phyloP scores from a whole-genome alignment of 169 alveolate species.

The Eimeria zaria region DNA sequence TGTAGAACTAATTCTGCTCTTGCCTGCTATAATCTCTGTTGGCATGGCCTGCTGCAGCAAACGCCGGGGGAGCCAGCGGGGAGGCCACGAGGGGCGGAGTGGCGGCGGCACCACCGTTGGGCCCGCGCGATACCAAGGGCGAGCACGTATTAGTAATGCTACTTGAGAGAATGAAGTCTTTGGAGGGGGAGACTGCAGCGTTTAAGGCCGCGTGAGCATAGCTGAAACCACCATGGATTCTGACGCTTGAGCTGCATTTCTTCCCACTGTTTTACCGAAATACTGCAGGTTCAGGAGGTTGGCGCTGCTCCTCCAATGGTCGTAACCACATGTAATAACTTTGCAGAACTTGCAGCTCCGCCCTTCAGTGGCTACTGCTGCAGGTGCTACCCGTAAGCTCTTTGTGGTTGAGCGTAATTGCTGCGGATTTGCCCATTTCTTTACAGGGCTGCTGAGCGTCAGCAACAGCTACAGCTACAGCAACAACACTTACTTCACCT shows the following conservation, averaged over 20 bases:
- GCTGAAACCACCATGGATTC: neutral
- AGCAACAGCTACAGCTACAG: slow-evolving; percentile 64
- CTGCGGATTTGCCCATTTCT: neutral
- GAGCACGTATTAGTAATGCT: slow-evolving; percentile 70
- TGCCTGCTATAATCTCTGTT: neutral
- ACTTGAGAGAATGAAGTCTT: slow-evolving; percentile 60
- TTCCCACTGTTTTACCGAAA: neutral
- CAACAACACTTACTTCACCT: slow-evolving; percentile 67
- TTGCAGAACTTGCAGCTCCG: neutral
- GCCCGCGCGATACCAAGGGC: slow-evolving; percentile 47
- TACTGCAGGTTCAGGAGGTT: neutral
- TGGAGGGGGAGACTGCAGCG: slow-evolving; percentile 72
- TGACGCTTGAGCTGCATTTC: neutral
- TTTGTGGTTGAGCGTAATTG: neutral
- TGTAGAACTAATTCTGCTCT: neutral
- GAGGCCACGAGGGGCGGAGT: slow-evolving; percentile 31
- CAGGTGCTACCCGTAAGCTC: neutral
- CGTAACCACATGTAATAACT: neutral
- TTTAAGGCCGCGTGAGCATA: slow-evolving; percentile 37
- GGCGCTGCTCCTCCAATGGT: neutral
- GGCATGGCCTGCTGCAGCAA: slow-evolving; percentile 27
- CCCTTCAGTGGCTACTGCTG: neutral
- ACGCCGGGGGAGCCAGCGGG: slow-evolving; percentile 6
- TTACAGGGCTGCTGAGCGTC: slow-evolving; percentile 71
- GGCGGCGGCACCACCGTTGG: slow-evolving; percentile 31